A percentile compares a stretch with the other conserved stretches of the same genome.
These are phyloP conservation scores for Puccinia horiana DNA, from an alignment of 1,284 basidiomycete species.

Conservation along the genomic window DNA sequence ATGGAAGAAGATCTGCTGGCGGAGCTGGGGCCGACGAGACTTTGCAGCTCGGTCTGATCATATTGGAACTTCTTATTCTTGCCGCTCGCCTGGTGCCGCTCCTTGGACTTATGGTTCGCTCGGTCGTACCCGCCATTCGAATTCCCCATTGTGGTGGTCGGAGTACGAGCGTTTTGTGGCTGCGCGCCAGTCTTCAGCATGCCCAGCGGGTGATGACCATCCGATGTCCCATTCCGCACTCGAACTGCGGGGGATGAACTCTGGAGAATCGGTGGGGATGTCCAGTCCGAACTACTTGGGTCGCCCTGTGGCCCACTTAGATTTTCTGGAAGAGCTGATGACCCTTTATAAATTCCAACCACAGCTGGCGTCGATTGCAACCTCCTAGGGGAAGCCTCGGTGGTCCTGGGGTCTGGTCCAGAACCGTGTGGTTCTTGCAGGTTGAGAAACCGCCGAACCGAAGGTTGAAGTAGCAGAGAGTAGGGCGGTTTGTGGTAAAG, in stretches of 20 bases:
- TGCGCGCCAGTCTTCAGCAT: background rate
- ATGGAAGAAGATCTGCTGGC: background rate
- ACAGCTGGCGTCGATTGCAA: background rate
- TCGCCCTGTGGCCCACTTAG: background rate
- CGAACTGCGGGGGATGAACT: constrained; percentile 10
- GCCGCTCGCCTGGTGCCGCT: background rate
- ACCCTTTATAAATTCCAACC: background rate
- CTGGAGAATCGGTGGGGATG: background rate
- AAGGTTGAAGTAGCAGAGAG: background rate
- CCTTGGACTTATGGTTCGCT: background rate
- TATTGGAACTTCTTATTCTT: constrained; percentile 19
- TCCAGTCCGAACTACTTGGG: background rate
- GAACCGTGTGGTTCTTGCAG: background rate
- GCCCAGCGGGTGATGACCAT: background rate
- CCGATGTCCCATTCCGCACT: background rate
- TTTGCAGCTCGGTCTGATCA: constrained; percentile 3
- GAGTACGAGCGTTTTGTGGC: background rate
- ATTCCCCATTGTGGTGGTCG: background rate
- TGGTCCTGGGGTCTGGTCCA: background rate
- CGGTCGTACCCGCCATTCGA: constrained; percentile 1
- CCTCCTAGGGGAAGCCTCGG: background rate
- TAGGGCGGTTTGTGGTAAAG: background rate
- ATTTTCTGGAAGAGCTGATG: background rate
- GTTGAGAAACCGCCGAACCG: background rate
- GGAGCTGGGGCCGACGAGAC: background rate